Percentiles rank a stretch among this genome's conserved stretches.
phyloP scores from a whole-genome alignment of 2,329 filamentous ascomycete species.

The Alternaria longipes region DNA sequence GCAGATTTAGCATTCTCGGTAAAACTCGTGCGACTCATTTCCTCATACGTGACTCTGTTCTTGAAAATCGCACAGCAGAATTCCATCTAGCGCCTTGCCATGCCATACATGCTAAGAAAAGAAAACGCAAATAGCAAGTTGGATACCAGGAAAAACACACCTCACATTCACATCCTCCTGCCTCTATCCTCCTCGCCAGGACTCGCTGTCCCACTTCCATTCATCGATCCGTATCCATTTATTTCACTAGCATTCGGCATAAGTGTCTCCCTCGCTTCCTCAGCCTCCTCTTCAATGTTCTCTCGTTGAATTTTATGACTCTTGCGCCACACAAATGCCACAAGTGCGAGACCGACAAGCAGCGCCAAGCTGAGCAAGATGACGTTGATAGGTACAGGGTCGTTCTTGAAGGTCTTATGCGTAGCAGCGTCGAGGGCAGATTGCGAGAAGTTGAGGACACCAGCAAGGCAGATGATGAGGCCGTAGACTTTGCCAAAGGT shows the following conservation, averaged over 20 bases:
- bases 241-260: conserved; percentile 45
- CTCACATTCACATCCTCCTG: conserved; percentile 20
- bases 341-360: conserved; percentile 70
- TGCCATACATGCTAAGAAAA: not conserved
- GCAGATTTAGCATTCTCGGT: too few species aligned
- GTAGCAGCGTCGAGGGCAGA: conserved; percentile 81
- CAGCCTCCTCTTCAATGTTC: conserved; percentile 48
- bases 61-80: not conserved
- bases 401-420: conserved; percentile 73
- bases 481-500: conserved; percentile 97
- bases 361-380: conserved; percentile 70
- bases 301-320: conserved; percentile 55
- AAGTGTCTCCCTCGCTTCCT: conserved; percentile 46
- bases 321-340: conserved; percentile 70
- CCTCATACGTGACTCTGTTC: not conserved
- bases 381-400: conserved; percentile 81
- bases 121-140: not conserved
- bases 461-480: conserved; percentile 84
- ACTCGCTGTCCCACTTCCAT: conserved; percentile 20
- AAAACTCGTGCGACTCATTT: not conserved
- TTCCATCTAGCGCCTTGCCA: conserved; percentile 21
- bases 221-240: conserved; percentile 36
- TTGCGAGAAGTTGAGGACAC: conserved; percentile 84
- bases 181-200: conserved; percentile 31
- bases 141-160: not conserved